A percentile compares a stretch with the other conserved stretches of the same genome.
phyloP scores from a whole-genome alignment of 2,329 filamentous ascomycete genomes.

The Akanthomyces dipterigenus region DNA sequence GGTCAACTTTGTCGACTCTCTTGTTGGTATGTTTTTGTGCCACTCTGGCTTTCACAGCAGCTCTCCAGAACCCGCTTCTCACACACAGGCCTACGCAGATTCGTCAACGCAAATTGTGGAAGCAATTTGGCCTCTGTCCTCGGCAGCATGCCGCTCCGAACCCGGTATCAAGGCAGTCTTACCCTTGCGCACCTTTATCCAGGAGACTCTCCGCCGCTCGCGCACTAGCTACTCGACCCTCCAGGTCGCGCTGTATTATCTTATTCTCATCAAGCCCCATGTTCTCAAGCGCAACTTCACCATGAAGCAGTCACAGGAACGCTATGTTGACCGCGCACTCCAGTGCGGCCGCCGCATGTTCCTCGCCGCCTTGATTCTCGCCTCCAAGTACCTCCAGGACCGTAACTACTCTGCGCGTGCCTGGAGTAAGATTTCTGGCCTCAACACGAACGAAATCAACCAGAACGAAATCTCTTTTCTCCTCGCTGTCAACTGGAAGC shows the following conservation, averaged over 20 bases:
- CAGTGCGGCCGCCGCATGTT: conserved; percentile 98
- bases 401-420: conserved; percentile 95
- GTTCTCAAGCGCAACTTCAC: conserved; percentile 79
- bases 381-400: conserved; percentile 96
- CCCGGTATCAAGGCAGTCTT: conserved; percentile 69
- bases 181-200: conserved; percentile 90
- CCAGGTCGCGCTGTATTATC: conserved; percentile 92
- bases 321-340: conserved; percentile 67
- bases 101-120: conserved; percentile 96
- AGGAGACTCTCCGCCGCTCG: conserved; percentile 91
- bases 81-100: conserved; percentile 52
- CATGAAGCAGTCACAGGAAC: conserved; percentile 73
- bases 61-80: conserved; percentile 16
- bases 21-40: conserved; percentile 75
- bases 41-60: conserved; percentile 12
- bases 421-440: conserved; percentile 98
- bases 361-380: conserved; percentile 84
- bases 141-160: conserved; percentile 68
- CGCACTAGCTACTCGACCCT: conserved; percentile 96
- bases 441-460: conserved; percentile 90
- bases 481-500: conserved; percentile 82
- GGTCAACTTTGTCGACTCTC: conserved; percentile 89
- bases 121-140: conserved; percentile 92
- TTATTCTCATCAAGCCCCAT: conserved; percentile 87
- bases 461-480: conserved; percentile 93